Percentiles rank a stretch among this genome's conserved stretches.
phyloP scores from a whole-genome alignment of 1,284 basidiomycete genomes.

The Exobasidium cylindrosporum region DNA sequence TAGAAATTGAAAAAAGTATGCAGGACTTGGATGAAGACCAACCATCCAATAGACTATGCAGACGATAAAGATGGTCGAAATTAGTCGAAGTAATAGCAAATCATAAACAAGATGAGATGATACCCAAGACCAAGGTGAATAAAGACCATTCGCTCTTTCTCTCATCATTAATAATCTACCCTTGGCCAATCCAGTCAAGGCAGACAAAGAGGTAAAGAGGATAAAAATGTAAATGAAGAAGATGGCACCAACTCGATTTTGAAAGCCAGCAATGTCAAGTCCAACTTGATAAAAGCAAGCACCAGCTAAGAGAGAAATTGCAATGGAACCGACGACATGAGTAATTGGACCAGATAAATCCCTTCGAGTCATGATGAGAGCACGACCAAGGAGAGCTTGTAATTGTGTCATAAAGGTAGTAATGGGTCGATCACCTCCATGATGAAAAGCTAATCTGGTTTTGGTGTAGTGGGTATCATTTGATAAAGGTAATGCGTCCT shows the following conservation, averaged over 20 bases:
- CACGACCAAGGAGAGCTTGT: constrained; percentile 24
- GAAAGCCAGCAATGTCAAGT: constrained; percentile 36
- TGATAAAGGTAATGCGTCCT: background rate
- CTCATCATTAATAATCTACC: constrained; percentile 38
- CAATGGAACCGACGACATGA: constrained; percentile 30
- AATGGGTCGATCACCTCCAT: constrained; percentile 12
- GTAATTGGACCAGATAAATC: constrained; percentile 34
- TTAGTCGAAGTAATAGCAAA: constrained; percentile 28
- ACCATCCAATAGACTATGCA: constrained; percentile 25
- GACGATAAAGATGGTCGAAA: constrained; percentile 18
- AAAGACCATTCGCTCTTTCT: constrained; percentile 40
- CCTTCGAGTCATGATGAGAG: constrained; percentile 28
- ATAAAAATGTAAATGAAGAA: constrained; percentile 41
- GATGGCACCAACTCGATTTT: constrained; percentile 41
- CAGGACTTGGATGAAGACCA: constrained; percentile 27
- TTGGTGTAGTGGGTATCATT: background rate
- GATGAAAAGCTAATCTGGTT: background rate
- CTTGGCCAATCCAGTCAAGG: constrained; percentile 24
- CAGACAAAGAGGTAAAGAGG: constrained; percentile 30
- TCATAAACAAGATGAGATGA: constrained; percentile 36
- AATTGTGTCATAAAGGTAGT: constrained; percentile 39
- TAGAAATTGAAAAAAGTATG: constrained; percentile 39
- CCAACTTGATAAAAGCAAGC: constrained; percentile 42
- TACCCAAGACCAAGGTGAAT: constrained; percentile 33
- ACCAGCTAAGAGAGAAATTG: constrained; percentile 38